These are phyloP conservation scores for Peterozyma xylosa DNA, from an alignment of 805 yeast genomes.

Conservation along the genomic window DNA sequence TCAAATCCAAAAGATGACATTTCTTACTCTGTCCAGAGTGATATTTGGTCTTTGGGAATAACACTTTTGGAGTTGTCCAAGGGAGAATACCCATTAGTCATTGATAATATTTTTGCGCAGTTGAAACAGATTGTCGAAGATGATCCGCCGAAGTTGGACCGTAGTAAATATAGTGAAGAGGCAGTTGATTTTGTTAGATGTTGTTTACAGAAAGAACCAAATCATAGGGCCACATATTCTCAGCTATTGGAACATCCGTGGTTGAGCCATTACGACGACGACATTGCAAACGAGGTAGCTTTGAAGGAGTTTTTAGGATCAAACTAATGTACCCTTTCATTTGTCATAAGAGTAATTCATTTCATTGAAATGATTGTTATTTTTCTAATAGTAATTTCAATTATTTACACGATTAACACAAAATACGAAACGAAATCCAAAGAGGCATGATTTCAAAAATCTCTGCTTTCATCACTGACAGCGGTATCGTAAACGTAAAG, in stretches of 20 bases:
- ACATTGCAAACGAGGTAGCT: slow-evolving; percentile 20
- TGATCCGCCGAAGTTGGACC: slow-evolving; percentile 76
- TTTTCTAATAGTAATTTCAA: background rate
- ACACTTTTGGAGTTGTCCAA: slow-evolving; percentile 81
- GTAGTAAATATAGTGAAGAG: slow-evolving; percentile 52
- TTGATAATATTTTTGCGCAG: slow-evolving; percentile 91
- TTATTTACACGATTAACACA: slow-evolving; percentile 15
- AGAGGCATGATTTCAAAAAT: too few species aligned
- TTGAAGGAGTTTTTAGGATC: slow-evolving; percentile 15
- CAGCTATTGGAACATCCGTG: slow-evolving; percentile 77
- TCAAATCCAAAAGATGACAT: slow-evolving; percentile 58
- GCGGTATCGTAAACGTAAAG: slow-evolving; percentile 36
- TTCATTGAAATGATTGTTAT: background rate
- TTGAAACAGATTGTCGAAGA: slow-evolving; percentile 96
- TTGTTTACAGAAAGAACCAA: slow-evolving; percentile 76
- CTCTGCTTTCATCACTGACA: too few species aligned
- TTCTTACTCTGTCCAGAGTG: slow-evolving; percentile 88
- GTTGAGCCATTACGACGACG: slow-evolving; percentile 48
- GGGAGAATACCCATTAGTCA: slow-evolving; percentile 94
- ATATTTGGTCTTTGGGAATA: slow-evolving; percentile 91
- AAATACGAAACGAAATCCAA: too few species aligned
- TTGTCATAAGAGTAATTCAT: background rate
- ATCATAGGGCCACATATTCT: slow-evolving; percentile 72
- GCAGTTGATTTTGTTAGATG: slow-evolving; percentile 77
- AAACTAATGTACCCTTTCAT: slow-evolving; percentile 2